Percentiles rank a stretch among this genome's conserved stretches.
These are phyloP conservation scores for Leptographium lundbergii DNA, from an alignment of 2,329 filamentous ascomycete genomes.

Conservation along the genomic window DNA sequence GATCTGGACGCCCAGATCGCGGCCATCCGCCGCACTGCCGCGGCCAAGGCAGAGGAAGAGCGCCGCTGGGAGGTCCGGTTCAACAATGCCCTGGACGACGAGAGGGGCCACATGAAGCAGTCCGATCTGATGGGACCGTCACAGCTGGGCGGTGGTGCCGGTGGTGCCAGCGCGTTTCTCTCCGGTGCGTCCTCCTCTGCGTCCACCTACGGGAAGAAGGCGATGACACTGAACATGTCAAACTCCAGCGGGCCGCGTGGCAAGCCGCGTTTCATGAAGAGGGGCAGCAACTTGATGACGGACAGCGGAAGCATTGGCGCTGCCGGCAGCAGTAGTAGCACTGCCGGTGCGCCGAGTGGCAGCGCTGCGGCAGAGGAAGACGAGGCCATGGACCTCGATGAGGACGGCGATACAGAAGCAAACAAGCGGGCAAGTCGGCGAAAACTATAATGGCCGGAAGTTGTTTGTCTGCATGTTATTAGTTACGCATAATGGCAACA, in stretches of 20 bases:
- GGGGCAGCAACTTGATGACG: slow-evolving; percentile 17
- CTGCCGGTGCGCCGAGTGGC: background rate
- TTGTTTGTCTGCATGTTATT: background rate
- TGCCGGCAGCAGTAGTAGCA: background rate
- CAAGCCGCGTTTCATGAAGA: slow-evolving; percentile 20
- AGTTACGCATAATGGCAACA: background rate
- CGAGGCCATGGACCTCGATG: slow-evolving; percentile 39
- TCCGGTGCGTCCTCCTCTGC: background rate
- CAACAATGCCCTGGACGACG: slow-evolving; percentile 35
- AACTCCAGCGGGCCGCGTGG: slow-evolving; percentile 7
- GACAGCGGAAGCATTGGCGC: background rate
- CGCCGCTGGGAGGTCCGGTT: slow-evolving; percentile 33
- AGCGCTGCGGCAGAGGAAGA: slow-evolving; percentile 6
- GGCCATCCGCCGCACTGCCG: slow-evolving; percentile 47
- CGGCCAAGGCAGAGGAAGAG: slow-evolving; percentile 36
- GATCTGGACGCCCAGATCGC: slow-evolving; percentile 67
- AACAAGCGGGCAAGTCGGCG: slow-evolving; percentile 40
- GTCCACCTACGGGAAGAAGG: background rate
- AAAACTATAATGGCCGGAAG: slow-evolving; percentile 31
- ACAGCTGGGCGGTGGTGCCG: slow-evolving; percentile 5
- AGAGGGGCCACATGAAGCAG: slow-evolving; percentile 17
- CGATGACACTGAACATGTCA: slow-evolving; percentile 5
- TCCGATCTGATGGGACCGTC: background rate
- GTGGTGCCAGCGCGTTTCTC: slow-evolving; percentile 9
- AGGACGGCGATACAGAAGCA: slow-evolving; percentile 30